These are phyloP conservation scores for Agarophyton chilense DNA, from an alignment of 23 red algal genomes.

Conservation along the genomic window DNA sequence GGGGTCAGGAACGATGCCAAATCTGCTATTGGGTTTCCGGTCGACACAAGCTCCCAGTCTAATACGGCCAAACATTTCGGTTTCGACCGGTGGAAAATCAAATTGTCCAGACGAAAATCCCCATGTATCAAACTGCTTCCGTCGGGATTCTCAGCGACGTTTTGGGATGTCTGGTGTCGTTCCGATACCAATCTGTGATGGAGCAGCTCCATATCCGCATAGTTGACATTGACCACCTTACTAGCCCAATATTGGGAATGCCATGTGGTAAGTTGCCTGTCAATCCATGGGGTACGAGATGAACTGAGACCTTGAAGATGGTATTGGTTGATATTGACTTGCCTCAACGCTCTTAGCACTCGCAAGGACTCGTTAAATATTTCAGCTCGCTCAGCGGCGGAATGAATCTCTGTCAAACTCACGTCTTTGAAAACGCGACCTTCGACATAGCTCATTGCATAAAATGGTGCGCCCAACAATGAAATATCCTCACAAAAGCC, in stretches of 20 bases:
- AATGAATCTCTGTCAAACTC: constrained; percentile 36
- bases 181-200: constrained; percentile 12
- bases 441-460: constrained; percentile 86
- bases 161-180: not conserved
- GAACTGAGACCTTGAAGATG: constrained; percentile 28
- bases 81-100: constrained; percentile 62
- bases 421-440: constrained; percentile 81
- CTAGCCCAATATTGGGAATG: constrained; percentile 62
- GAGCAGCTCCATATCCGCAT: constrained; percentile 57
- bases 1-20: constrained; percentile 67
- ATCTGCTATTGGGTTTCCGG: constrained; percentile 76
- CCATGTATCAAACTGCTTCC: constrained; percentile 73
- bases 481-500: constrained; percentile 61
- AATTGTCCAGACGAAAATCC: constrained; percentile 84
- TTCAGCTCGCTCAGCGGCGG: constrained; percentile 22
- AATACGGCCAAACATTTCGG: constrained; percentile 70
- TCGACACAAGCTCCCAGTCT: constrained; percentile 88
- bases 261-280: constrained; percentile 76
- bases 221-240: constrained; percentile 18
- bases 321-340: constrained; percentile 48
- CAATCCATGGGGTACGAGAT: constrained; percentile 50
- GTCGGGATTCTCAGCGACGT: not conserved
- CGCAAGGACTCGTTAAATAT: constrained; percentile 68
- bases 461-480: constrained; percentile 75
- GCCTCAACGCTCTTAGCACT: constrained; percentile 46